These are phyloP conservation scores for Aspergillaceae sp. DNA, from an alignment of 2,329 filamentous ascomycete species.

Conservation along the genomic window DNA sequence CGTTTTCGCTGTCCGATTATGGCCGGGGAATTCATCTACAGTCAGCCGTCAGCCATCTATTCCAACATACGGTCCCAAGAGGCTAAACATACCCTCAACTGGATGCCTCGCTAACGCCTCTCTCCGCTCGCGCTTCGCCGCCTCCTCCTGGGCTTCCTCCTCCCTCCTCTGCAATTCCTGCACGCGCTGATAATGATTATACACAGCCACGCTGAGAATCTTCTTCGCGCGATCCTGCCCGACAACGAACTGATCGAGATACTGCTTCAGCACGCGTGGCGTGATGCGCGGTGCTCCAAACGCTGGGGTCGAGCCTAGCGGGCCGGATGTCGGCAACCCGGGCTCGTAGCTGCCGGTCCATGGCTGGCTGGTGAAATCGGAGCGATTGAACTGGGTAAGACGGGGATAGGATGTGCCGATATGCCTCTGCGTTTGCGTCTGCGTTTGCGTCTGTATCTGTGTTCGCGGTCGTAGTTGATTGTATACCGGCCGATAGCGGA, in stretches of 20 bases:
- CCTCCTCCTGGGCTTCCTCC: constrained; percentile 66
- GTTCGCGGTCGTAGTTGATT: too few species aligned
- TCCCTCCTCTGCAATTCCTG: constrained; percentile 66
- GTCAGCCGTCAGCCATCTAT: background rate
- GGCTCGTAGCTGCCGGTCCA: constrained; percentile 58
- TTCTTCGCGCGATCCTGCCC: constrained; percentile 91
- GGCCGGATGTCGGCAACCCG: constrained; percentile 52
- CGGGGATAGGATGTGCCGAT: constrained; percentile 30
- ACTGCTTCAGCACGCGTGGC: constrained; percentile 66
- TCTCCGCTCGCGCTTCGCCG: constrained; percentile 61
- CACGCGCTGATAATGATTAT: constrained; percentile 91
- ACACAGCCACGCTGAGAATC: constrained; percentile 83
- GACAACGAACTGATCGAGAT: constrained; percentile 92
- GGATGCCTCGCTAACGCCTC: constrained; percentile 64
- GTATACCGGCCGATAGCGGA: constrained; percentile 15
- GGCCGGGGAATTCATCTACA: constrained; percentile 54
- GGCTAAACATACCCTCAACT: constrained; percentile 57
- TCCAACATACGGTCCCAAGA: background rate
- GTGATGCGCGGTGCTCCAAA: constrained; percentile 53
- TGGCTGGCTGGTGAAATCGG: constrained; percentile 55
- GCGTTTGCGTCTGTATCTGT: too few species aligned
- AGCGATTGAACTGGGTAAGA: constrained; percentile 47
- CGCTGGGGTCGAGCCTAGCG: constrained; percentile 51
- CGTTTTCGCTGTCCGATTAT: constrained; percentile 45
- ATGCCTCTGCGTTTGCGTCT: constrained; percentile 18